These are phyloP conservation scores for Paramyrothecium roridum DNA, from an alignment of 2,329 filamentous ascomycete species.

Conservation along the genomic window DNA sequence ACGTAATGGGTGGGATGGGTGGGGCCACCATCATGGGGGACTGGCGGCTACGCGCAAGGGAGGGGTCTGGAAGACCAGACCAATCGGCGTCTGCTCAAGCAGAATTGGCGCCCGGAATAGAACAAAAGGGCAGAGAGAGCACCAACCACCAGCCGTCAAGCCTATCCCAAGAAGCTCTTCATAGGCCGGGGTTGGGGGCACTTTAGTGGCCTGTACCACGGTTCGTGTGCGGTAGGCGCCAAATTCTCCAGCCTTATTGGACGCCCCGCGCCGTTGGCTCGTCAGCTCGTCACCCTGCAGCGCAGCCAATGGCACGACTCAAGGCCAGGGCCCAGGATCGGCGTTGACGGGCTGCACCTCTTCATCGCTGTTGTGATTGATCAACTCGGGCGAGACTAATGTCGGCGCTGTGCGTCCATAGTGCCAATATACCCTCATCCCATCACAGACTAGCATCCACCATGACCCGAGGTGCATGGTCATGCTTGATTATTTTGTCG, in stretches of 20 bases:
- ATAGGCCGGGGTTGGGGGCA: not conserved
- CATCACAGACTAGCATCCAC: not conserved
- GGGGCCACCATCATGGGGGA: not conserved
- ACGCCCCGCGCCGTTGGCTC: constrained; percentile 12
- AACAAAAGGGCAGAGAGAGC: not conserved
- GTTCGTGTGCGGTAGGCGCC: constrained; percentile 12
- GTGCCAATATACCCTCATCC: not conserved
- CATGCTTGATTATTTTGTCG: not conserved
- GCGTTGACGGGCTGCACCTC: not conserved
- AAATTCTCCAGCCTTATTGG: constrained; percentile 18
- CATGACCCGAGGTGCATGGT: not conserved
- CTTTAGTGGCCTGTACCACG: not conserved
- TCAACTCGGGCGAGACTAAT: not conserved
- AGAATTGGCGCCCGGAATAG: not conserved
- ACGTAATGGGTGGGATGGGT: not conserved
- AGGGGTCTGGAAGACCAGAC: not conserved
- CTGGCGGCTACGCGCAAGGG: not conserved
- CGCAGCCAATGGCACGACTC: constrained; percentile 12
- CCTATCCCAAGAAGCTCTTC: not conserved
- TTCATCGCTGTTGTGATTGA: not conserved
- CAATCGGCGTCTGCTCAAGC: too few relatives aligned
- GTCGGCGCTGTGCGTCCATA: not conserved
- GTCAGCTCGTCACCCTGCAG: constrained; percentile 18
- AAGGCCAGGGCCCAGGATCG: not conserved
- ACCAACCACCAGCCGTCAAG: not conserved